Percentiles rank a stretch among this genome's conserved stretches.
These are phyloP conservation scores for Xylariaceae sp. DNA, from an alignment of 2,329 filamentous ascomycete genomes.

Conservation along the genomic window DNA sequence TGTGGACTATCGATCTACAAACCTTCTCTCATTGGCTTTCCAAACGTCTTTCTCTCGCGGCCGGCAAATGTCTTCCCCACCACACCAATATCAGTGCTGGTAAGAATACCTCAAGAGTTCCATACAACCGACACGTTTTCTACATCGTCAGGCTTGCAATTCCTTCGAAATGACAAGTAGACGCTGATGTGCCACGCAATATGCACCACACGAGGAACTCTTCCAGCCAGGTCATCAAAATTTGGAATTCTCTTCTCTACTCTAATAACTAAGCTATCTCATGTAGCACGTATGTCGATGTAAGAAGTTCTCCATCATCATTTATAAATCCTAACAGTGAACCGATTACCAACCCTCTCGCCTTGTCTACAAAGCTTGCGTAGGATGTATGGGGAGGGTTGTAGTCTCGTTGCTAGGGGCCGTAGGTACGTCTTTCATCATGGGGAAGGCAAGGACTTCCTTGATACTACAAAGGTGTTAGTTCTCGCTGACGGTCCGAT, in stretches of 20 bases:
- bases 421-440: constrained; percentile 63
- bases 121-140: no score
- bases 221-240: neutral
- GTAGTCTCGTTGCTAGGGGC: neutral
- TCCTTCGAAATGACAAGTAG: neutral
- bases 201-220: neutral
- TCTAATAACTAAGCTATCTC: neutral
- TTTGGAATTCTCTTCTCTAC: neutral
- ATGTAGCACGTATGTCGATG: neutral
- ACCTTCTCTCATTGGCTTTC: no score
- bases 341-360: no score
- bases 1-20: no score
- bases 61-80: no score
- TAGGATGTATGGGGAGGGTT: neutral
- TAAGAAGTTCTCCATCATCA: neutral
- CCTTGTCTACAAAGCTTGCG: neutral
- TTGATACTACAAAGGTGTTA: constrained; percentile 55
- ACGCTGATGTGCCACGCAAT: neutral
- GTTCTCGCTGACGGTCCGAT: neutral
- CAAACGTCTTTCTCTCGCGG: no score
- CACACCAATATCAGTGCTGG: no score
- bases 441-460: constrained; percentile 93
- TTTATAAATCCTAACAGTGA: no score
- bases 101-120: no score
- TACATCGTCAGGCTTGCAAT: neutral